Evolutionary conservation across 148 eudicot genomes (phyloP).

Genomic region (Selenicereus undatus): DNA sequence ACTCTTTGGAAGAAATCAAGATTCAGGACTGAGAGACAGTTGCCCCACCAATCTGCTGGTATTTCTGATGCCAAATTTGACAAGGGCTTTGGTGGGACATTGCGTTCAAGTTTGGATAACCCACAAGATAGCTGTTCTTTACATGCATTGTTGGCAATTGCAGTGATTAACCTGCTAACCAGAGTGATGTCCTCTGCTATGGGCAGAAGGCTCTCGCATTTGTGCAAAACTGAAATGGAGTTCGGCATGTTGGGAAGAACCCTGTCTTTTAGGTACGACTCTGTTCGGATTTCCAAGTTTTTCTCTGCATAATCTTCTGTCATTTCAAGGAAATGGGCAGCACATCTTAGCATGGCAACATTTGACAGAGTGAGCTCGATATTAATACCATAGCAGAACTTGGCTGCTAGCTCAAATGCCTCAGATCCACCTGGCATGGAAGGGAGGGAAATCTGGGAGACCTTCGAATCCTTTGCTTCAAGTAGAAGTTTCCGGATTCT

Average conservation of each 20-base stretch:
- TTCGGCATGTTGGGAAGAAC: constrained; percentile 68
- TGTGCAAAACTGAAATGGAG: constrained; percentile 66
- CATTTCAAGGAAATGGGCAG: constrained; percentile 88
- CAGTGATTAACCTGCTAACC: constrained; percentile 48
- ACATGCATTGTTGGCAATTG: constrained; percentile 65
- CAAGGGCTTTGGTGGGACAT: constrained; percentile 35
- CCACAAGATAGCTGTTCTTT: constrained; percentile 90
- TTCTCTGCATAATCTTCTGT: constrained; percentile 83
- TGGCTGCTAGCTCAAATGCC: constrained; percentile 87
- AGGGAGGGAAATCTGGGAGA: constrained; percentile 46
- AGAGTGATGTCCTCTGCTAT: constrained; percentile 68
- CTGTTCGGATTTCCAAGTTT: constrained; percentile 59
- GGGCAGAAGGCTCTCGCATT: constrained; percentile 71
- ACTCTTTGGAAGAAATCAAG: constrained; percentile 86
- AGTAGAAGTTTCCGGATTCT: constrained; percentile 57
- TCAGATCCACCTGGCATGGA: constrained; percentile 78
- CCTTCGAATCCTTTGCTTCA: constrained; percentile 70
- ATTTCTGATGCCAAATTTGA: constrained; percentile 45
- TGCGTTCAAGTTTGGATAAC: constrained; percentile 61
- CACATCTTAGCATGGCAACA: constrained; percentile 79
- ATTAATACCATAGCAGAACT: constrained; percentile 86
- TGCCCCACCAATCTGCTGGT: constrained; percentile 93
- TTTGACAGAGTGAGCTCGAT: constrained; percentile 65
- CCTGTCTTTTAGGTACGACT: constrained; percentile 51
- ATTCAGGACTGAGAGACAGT: constrained; percentile 50